These are phyloP conservation scores for Phytophthora rubi DNA, from an alignment of 352 stramenopile genomes.

Conservation along the genomic window DNA sequence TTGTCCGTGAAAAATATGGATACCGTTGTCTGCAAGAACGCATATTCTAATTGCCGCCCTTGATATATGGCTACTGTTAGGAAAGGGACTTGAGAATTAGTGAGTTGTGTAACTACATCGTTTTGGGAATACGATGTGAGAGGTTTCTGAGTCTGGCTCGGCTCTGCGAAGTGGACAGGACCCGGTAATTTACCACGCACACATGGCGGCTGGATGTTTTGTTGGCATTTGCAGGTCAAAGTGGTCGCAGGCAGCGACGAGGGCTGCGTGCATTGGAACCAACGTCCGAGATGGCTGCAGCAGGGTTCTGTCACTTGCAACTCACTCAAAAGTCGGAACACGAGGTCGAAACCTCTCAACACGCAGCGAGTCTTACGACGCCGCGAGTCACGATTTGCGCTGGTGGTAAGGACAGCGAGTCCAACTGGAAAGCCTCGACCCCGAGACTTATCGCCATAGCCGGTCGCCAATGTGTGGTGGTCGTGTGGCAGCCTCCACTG, in stretches of 20 bases:
- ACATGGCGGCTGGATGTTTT: slow-evolving; percentile 24
- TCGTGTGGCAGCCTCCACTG: background rate
- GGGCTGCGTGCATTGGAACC: background rate
- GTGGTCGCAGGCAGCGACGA: background rate
- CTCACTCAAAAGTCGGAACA: background rate
- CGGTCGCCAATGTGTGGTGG: background rate
- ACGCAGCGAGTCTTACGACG: background rate
- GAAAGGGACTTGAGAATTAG: background rate
- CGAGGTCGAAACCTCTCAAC: slow-evolving; percentile 1
- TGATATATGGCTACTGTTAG: background rate
- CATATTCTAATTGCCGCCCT: background rate
- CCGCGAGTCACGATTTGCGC: slow-evolving; percentile 1
- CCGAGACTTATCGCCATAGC: background rate
- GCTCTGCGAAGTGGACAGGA: slow-evolving; percentile 29
- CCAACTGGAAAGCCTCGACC: background rate
- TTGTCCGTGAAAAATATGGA: slow-evolving; percentile 5
- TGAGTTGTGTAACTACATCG: background rate
- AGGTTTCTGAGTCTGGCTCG: background rate
- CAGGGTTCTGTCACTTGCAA: background rate
- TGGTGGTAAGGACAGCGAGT: slow-evolving; percentile 2
- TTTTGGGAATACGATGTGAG: background rate
- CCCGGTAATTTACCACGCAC: slow-evolving; percentile 3
- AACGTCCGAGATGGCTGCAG: slow-evolving; percentile 1
- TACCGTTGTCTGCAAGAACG: slow-evolving; percentile 9
- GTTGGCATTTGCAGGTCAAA: background rate